Base-by-base conservation (phyloP, 768 basidiomycete species). In the Royoungia palumana region DNA sequence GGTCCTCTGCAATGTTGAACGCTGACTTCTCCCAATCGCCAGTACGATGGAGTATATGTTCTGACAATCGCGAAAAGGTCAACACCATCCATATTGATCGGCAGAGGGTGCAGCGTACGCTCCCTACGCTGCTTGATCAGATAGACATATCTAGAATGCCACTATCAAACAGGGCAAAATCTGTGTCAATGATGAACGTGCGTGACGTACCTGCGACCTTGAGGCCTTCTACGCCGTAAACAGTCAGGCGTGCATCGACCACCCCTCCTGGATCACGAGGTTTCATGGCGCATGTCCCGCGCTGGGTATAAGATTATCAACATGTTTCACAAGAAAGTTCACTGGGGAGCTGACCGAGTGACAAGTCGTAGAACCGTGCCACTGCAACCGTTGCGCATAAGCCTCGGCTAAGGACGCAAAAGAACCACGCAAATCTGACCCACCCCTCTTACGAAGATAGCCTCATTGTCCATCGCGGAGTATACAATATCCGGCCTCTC, bases 251-350 rank as follows among this genome's bases (percentile, higher is more conserved):
- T 1, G 46, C 17, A 37, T 58, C 51, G 4, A 57, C 50, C 12
- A 57, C 56, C 12, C 56, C 50, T 20, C 44, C 40, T 27, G 42
- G 27, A 5, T 35, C 35, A 14, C 28, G 53, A 16, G 42, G 74
- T 61, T 83, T 84, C 85, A 86, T 86, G 0, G 83, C 75, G 47
- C 83, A 85, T 0, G 83, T 86, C 34, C 83, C 83, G 4, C 82
- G 69, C 81, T 83, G 20, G 4, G 20, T 38, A 1, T 9, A 3
- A 2, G 3, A 20, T 9, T 16, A 20, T 53, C 14, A 45, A n/a
- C 9, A 8, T n/a, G n/a, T 4, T n/a, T 16, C 9, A 20, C 30
- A 21, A 13, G 21, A 25, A 20, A 1, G 35, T 1, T n/a, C 10
- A 6, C 2, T 1, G 4, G 13, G 35, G 8, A 17, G 6, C 41